These are phyloP conservation scores for Nectriaceae sp. DNA, from an alignment of 2,329 filamentous ascomycete species.

Conservation along the genomic window DNA sequence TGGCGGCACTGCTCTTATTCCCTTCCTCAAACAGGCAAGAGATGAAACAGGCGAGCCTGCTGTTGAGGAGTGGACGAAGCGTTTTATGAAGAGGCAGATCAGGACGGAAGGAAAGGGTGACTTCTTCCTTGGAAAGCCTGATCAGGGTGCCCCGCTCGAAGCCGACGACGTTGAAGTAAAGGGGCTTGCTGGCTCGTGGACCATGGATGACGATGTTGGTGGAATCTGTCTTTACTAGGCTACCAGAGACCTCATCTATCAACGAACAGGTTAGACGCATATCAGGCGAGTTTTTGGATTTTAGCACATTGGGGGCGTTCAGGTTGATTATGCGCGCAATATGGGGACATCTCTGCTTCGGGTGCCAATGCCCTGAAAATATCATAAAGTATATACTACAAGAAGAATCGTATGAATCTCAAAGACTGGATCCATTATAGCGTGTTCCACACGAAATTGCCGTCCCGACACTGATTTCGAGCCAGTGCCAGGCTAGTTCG, in stretches of 20 bases:
- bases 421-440: conserved; percentile 16
- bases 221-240: conserved; percentile 58
- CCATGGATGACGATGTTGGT: conserved; percentile 78
- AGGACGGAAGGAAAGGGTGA: conserved; percentile 53
- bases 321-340: neutral
- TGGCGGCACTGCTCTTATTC: conserved; percentile 89
- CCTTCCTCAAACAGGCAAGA: conserved; percentile 93
- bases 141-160: conserved; percentile 42
- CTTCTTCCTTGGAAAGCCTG: conserved; percentile 58
- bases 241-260: neutral
- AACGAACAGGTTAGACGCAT: neutral
- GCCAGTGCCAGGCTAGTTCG: conserved; percentile 17
- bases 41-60: conserved; percentile 95
- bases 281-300: conserved; percentile 1
- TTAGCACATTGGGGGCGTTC: neutral
- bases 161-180: conserved; percentile 51
- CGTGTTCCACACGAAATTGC: conserved; percentile 14
- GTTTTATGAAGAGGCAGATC: conserved; percentile 57
- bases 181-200: conserved; percentile 84
- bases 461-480: no score
- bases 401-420: conserved; percentile 16
- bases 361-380: conserved; percentile 7
- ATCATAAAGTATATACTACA: conserved; percentile 23
- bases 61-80: conserved; percentile 64
- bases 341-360: neutral